phyloP scores from a whole-genome alignment of 768 basidiomycete species.

The Mycena galopus region DNA sequence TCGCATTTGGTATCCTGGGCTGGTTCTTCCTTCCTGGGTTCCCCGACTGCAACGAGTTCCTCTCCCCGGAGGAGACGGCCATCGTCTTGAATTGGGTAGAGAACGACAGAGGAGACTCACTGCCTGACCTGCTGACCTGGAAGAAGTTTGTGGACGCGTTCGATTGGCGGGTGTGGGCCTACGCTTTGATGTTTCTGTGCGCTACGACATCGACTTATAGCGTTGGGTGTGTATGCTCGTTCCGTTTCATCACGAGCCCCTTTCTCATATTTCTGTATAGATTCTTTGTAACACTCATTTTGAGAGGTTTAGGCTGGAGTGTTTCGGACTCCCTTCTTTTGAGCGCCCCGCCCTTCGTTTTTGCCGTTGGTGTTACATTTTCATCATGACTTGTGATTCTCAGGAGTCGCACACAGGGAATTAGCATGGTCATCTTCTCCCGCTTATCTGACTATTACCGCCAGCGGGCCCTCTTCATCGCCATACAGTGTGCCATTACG shows the following conservation, averaged over 20 bases:
- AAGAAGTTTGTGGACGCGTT: conserved; percentile 49
- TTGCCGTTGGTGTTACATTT: conserved; percentile 53
- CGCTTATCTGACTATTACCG: conserved; percentile 62
- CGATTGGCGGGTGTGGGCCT: conserved; percentile 66
- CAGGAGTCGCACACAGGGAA: conserved; percentile 43
- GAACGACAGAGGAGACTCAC: conserved; percentile 62
- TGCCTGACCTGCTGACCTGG: conserved; percentile 56
- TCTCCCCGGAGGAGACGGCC: conserved; percentile 55
- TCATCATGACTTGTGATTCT: conserved; percentile 4
- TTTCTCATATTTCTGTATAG: conserved; percentile 34
- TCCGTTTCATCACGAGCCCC: not conserved
- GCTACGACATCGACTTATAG: conserved; percentile 63
- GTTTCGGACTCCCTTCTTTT: conserved; percentile 56
- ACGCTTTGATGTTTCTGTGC: conserved; percentile 64
- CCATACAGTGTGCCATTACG: conserved; percentile 55
- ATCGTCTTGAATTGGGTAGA: conserved; percentile 60
- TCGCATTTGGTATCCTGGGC: conserved; percentile 55
- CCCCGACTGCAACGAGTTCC: conserved; percentile 62
- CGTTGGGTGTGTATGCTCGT: conserved; percentile 53
- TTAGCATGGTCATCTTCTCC: conserved; percentile 57
- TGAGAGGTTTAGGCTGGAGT: conserved; percentile 64
- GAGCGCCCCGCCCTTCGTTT: conserved; percentile 63
- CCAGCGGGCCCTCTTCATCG: conserved; percentile 58
- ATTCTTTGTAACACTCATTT: conserved; percentile 61
- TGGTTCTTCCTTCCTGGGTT: conserved; percentile 63